A percentile compares a stretch with the other conserved stretches of the same genome.
Evolutionary conservation across 352 stramenopile genomes (phyloP).

Genomic region (Phytophthora pinifolia): DNA sequence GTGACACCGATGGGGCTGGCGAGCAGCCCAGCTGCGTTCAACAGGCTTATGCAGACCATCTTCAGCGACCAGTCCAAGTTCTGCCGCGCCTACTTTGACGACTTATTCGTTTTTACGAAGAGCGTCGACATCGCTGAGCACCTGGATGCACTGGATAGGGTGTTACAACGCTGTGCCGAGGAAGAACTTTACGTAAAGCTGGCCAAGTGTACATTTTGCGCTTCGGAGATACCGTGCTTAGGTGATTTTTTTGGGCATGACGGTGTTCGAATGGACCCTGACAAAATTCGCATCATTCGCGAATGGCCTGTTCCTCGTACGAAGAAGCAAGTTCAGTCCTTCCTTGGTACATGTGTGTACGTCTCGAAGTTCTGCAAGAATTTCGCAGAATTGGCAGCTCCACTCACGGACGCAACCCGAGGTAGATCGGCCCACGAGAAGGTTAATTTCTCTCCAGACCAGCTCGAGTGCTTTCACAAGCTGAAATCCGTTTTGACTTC

Average conservation of each 20-base stretch:
- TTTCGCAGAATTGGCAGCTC: too few species aligned
- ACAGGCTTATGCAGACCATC: background rate
- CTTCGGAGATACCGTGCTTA: background rate
- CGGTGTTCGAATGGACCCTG: slow-evolving; percentile 3
- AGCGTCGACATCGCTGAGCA: background rate
- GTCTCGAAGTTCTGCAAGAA: background rate
- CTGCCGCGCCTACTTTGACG: slow-evolving; percentile 6
- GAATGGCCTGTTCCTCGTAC: slow-evolving; percentile 2
- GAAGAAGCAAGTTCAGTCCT: background rate
- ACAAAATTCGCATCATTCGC: background rate
- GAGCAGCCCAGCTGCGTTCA: slow-evolving; percentile 6
- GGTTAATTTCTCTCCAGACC: too few species aligned
- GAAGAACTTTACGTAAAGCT: slow-evolving; percentile 6
- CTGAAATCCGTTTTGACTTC: too few species aligned
- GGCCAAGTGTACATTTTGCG: slow-evolving; percentile 8
- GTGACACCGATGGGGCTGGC: slow-evolving; percentile 5
- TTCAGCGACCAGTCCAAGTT: background rate
- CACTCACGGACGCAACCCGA: too few species aligned
- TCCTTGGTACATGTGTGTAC: slow-evolving; percentile 9
- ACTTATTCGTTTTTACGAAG: slow-evolving; percentile 6
- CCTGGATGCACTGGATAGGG: background rate
- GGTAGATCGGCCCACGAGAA: too few species aligned
- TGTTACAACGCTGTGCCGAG: background rate
- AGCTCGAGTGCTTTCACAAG: too few species aligned
- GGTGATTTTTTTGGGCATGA: background rate